Evolutionary conservation across 257 asterid species (phyloP).

Genomic region (Solanum piurae): DNA sequence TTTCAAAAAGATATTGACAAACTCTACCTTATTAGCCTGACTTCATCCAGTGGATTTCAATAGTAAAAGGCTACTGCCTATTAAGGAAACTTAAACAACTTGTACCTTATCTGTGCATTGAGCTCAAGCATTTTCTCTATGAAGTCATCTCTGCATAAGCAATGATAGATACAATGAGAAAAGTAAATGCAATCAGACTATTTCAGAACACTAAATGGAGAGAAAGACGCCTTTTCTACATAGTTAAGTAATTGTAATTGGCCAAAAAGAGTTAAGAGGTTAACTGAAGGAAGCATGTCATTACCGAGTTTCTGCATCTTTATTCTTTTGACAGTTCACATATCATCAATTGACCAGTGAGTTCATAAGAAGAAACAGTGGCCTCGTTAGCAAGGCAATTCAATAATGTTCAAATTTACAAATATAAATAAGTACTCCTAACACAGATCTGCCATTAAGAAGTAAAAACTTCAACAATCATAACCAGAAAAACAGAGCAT

Average conservation of each 20-base stretch:
- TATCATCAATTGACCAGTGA: neutral
- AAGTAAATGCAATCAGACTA: neutral
- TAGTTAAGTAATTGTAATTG: neutral
- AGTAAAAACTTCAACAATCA: neutral
- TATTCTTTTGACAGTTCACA: slow-evolving; percentile 36
- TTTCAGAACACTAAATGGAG: neutral
- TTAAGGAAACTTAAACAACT: neutral
- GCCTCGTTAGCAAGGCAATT: neutral
- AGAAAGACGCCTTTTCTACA: neutral
- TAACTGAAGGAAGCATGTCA: neutral
- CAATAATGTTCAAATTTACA: neutral
- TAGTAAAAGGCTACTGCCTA: neutral
- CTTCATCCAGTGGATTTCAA: neutral
- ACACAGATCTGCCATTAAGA: neutral
- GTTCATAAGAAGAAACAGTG: neutral
- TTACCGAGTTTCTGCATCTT: slow-evolving; percentile 49
- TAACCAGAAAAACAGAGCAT: neutral
- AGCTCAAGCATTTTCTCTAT: slow-evolving; percentile 56
- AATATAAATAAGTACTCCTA: neutral
- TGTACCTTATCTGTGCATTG: slow-evolving; percentile 55
- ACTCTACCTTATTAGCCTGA: neutral
- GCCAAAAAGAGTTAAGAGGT: neutral
- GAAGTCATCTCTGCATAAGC: slow-evolving; percentile 52
- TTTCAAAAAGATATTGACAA: neutral
- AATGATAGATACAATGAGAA: neutral